phyloP scores from a whole-genome alignment of 768 basidiomycete species.

The Amanita molliuscula region DNA sequence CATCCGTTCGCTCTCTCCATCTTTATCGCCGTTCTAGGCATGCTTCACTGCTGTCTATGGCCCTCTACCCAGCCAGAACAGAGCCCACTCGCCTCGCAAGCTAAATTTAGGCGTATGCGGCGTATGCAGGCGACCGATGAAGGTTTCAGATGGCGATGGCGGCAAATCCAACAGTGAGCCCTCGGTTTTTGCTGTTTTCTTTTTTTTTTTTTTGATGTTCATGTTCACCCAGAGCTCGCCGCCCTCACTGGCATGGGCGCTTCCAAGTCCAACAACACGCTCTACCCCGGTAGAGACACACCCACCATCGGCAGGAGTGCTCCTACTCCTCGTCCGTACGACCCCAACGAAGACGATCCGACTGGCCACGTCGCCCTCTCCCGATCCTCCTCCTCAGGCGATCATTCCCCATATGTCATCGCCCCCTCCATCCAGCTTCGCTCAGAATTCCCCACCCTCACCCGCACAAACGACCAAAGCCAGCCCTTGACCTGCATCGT shows the following conservation, averaged over 20 bases:
- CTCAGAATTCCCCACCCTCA: constrained; percentile 80
- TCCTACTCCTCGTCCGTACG: constrained; percentile 33
- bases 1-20: no score
- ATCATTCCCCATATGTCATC: constrained; percentile 64
- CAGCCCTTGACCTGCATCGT: constrained; percentile 93
- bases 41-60: constrained; percentile 98
- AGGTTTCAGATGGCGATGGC: constrained; percentile 79
- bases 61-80: constrained; percentile 55
- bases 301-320: constrained; percentile 32
- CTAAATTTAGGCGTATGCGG: constrained; percentile 91
- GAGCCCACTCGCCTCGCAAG: constrained; percentile 48
- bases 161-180: constrained; percentile 83
- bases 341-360: constrained; percentile 82
- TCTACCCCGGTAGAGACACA: constrained; percentile 66
- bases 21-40: constrained; percentile 38
- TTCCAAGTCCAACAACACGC: constrained; percentile 30
- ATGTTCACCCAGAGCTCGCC: constrained; percentile 63
- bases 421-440: constrained; percentile 91
- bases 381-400: constrained; percentile 33
- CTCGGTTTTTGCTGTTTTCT: no score
- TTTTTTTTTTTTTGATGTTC: constrained; percentile 3
- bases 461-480: constrained; percentile 55
- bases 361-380: constrained; percentile 48
- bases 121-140: constrained; percentile 95
- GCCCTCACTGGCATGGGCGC: constrained; percentile 86